phyloP scores from a whole-genome alignment of 495 filamentous ascomycete genomes.

The Neurospora africana region DNA sequence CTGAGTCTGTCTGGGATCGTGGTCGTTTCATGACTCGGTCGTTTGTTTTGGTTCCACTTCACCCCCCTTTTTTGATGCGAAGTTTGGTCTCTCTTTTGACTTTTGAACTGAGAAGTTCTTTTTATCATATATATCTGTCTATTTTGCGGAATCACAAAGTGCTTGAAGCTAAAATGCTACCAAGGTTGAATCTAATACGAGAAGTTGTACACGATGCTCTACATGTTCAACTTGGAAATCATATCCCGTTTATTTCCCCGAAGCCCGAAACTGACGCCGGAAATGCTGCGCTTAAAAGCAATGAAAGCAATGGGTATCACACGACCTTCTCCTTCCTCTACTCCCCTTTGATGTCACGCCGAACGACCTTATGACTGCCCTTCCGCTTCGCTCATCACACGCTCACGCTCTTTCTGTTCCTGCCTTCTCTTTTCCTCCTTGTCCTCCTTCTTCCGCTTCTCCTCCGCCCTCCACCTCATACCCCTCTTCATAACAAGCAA shows the following conservation, averaged over 20 bases:
- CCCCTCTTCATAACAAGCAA: conserved; percentile 31
- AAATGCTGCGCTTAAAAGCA: background rate
- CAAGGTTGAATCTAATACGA: background rate
- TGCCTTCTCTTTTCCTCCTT: background rate
- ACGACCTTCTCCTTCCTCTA: background rate
- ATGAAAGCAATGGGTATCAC: background rate
- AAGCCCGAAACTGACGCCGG: background rate
- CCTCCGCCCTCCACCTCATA: conserved; percentile 26
- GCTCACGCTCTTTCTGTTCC: background rate
- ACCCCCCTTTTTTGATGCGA: background rate
- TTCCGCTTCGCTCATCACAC: background rate
- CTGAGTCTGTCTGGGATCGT: background rate
- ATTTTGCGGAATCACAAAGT: background rate
- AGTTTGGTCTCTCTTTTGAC: too few relatives aligned
- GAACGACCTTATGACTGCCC: background rate
- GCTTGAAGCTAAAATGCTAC: too few relatives aligned
- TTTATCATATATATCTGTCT: background rate
- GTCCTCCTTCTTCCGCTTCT: background rate
- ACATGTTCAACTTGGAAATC: background rate
- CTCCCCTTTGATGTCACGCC: background rate
- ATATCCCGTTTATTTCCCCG: background rate
- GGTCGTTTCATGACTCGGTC: background rate
- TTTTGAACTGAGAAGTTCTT: background rate
- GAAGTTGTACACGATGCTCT: background rate
- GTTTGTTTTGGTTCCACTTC: background rate